Base-by-base conservation (phyloP, 768 basidiomycete species). In the Melanogaster broomeanus region DNA sequence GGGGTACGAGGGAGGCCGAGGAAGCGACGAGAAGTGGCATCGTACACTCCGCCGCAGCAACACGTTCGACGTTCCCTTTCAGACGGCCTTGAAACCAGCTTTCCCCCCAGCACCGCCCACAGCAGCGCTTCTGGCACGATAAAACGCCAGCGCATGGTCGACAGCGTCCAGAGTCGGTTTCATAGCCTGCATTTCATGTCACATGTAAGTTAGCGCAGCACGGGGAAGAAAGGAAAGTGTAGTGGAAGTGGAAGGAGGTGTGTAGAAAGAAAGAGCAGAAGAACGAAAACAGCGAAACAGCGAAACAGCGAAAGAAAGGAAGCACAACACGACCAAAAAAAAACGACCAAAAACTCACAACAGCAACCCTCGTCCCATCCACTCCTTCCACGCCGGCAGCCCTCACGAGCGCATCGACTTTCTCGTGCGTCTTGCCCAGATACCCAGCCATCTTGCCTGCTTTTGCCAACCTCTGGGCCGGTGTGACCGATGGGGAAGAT, bases 381-480 rank as follows among this genome's bases (percentile, higher is more conserved):
- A 86, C 72, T 6, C 85, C 83, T 56, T 83, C 77, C 53, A 74
- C 68, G 34, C 79, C 77, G 10, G 84, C 88, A 19, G 76, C 71
- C 39, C 76, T 76, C 3, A 95, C 78, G n/a, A 98, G 75, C 4
- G 85, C 85, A 7, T 82, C 79, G 2, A 95, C 85, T 65, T 96
- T 93, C 67, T 89, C 90, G 25, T 78, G 82, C 0, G 90, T 95
- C 64, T 83, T 87, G 37, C 77, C 70, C 30, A 98, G 76, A 65
- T 93, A 96, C 3, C 77, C 82, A 5, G 83, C 82, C 95, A 99
- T 97, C 73, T 92, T 95, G 7, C 82, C 79, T 0, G 88, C 88
- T 64, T 94, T 93, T 6, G 81, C 77, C 2, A 82, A 78, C 58
- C 87, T 84, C 62, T 96, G 90, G 1, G 80, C 77, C 3, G 84